Evolutionary conservation across 2,329 filamentous ascomycete genomes (phyloP).

Genomic region (Alternaria burnsii): DNA sequence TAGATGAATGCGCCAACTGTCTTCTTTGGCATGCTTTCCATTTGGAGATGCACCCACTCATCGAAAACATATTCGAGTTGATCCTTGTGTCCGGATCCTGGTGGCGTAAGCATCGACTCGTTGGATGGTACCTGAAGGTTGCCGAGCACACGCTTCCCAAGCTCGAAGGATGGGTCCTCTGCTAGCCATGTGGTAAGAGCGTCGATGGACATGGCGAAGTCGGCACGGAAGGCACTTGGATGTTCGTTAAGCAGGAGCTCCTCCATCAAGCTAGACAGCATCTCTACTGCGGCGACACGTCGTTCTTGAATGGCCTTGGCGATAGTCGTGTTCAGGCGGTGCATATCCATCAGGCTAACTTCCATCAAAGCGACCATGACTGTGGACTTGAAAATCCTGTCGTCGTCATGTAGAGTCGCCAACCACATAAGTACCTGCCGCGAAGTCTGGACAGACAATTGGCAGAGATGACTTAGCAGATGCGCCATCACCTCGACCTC

Average conservation of each 20-base stretch:
- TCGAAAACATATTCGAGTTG: constrained; percentile 96
- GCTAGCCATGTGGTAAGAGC: constrained; percentile 82
- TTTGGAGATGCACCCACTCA: constrained; percentile 88
- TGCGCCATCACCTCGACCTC: constrained; percentile 71
- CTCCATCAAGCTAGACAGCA: constrained; percentile 82
- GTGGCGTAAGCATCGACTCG: constrained; percentile 62
- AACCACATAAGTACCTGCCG: constrained; percentile 63
- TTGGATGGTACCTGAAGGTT: constrained; percentile 68
- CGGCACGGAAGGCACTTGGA: constrained; percentile 80
- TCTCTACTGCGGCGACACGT: constrained; percentile 76
- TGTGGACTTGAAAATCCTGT: constrained; percentile 67
- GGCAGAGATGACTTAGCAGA: constrained; percentile 68
- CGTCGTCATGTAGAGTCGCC: constrained; percentile 62
- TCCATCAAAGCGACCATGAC: constrained; percentile 69
- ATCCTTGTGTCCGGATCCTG: constrained; percentile 70
- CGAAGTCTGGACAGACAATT: constrained; percentile 65
- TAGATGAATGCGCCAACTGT: constrained; percentile 79
- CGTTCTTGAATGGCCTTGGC: constrained; percentile 75
- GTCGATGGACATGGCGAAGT: constrained; percentile 85
- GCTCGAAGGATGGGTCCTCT: constrained; percentile 72
- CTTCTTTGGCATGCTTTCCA: constrained; percentile 77
- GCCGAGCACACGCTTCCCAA: constrained; percentile 75
- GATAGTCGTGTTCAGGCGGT: constrained; percentile 68
- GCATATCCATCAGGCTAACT: constrained; percentile 67
- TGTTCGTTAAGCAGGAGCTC: constrained; percentile 80